Percentiles rank a stretch among this genome's conserved stretches.
Evolutionary conservation across 2,329 filamentous ascomycete species (phyloP).

Genomic region (Xylaria arbuscula): DNA sequence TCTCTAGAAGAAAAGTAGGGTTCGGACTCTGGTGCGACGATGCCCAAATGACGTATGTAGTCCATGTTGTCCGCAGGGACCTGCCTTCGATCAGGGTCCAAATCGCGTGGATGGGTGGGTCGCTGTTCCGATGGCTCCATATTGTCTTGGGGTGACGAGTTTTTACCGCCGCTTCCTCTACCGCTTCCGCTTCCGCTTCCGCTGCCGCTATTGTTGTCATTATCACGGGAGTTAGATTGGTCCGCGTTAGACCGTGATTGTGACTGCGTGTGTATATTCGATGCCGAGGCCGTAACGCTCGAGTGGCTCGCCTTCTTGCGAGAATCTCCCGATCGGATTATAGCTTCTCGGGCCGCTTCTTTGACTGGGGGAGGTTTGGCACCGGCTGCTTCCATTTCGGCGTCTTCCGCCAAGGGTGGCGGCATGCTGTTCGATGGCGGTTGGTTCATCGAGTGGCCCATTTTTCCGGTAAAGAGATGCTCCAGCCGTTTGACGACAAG

Average conservation of each 20-base stretch:
- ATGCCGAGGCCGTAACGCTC: conserved; percentile 57
- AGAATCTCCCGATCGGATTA: conserved; percentile 55
- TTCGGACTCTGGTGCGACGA: conserved; percentile 68
- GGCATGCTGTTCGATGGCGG: conserved; percentile 28
- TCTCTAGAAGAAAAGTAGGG: conserved; percentile 58
- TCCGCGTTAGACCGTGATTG: conserved; percentile 58
- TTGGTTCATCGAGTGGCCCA: conserved; percentile 54
- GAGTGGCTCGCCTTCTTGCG: conserved; percentile 56
- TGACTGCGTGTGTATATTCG: conserved; percentile 55
- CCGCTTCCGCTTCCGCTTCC: conserved; percentile 26
- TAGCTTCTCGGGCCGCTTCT: conserved; percentile 61
- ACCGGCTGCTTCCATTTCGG: conserved; percentile 42
- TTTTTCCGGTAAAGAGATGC: conserved; percentile 82
- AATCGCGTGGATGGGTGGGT: conserved; percentile 78
- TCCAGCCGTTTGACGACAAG: conserved; percentile 80
- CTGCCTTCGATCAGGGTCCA: conserved; percentile 82
- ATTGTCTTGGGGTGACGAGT: conserved; percentile 54
- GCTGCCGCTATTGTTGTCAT: conserved; percentile 43
- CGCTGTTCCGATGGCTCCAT: conserved; percentile 71
- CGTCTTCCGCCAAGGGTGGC: conserved; percentile 44
- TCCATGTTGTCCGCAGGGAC: conserved; percentile 81
- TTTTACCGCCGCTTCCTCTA: conserved; percentile 41
- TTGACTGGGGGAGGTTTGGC: conserved; percentile 18
- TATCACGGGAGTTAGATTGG: conserved; percentile 57
- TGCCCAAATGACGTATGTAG: conserved; percentile 79